Conservation (phyloP, 345 rosid genomes). For the Melaleuca alternifolia region DNA sequence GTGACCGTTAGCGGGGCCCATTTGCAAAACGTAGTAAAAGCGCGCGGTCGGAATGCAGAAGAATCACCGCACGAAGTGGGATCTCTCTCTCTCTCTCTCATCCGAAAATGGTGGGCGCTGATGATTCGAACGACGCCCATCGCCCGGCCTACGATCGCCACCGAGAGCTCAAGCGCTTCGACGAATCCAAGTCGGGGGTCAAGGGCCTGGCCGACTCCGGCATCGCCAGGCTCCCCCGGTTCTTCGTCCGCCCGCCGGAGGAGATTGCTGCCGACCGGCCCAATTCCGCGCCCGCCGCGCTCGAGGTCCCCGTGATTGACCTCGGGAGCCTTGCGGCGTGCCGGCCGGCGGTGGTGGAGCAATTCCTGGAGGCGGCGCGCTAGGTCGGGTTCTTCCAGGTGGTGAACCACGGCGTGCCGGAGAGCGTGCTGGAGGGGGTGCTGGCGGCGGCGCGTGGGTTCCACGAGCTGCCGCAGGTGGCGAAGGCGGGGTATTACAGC, state of each 20-base stretch:
- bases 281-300: not conserved
- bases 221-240: constrained; percentile 9
- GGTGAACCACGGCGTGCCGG: constrained; percentile 12
- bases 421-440: constrained; percentile 9
- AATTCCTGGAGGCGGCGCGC: constrained; percentile 12
- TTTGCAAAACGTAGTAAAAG: no score
- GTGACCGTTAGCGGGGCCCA: no score
- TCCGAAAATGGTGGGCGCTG: not conserved
- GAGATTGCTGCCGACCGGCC: not conserved
- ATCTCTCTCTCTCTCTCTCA: not conserved
- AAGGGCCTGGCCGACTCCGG: constrained; percentile 25
- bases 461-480: constrained; percentile 21
- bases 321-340: not conserved
- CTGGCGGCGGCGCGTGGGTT: constrained; percentile 10
- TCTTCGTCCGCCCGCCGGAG: constrained; percentile 8
- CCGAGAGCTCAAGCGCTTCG: constrained; percentile 15
- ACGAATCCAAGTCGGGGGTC: constrained; percentile 24
- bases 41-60: no score
- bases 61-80: no score
- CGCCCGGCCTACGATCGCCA: constrained; percentile 1
- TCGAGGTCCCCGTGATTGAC: constrained; percentile 7
- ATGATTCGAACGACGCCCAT: not conserved
- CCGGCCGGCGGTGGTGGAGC: constrained; percentile 3
- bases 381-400: constrained; percentile 28
- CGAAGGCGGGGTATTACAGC: constrained; percentile 9